A percentile compares a stretch with the other conserved stretches of the same genome.
phyloP scores from a whole-genome alignment of 2,329 filamentous ascomycete species.

The Chalara sp. region DNA sequence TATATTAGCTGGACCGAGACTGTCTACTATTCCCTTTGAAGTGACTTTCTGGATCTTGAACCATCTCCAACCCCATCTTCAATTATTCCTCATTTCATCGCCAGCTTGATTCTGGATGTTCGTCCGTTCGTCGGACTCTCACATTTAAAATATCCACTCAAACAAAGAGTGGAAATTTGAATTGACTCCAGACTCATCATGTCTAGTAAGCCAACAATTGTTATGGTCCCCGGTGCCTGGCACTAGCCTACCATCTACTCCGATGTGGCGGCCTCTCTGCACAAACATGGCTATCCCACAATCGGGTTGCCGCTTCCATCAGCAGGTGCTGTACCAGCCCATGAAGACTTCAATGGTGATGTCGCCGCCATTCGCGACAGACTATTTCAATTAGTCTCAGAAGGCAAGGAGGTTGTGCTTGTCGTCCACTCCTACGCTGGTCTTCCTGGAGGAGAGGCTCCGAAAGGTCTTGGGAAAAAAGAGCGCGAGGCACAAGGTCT shows the following conservation, averaged over 20 bases:
- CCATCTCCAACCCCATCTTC: too few species aligned
- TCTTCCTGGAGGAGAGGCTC: conserved; percentile 18
- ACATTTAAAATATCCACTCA: too few species aligned
- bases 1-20: too few species aligned
- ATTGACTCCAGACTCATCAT: conserved; percentile 4
- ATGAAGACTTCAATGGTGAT: conserved; percentile 32
- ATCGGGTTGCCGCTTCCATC: conserved; percentile 29
- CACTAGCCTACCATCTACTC: conserved; percentile 31
- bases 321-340: conserved; percentile 25
- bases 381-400: conserved; percentile 25
- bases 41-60: too few species aligned
- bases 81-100: too few species aligned
- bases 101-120: too few species aligned
- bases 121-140: too few species aligned
- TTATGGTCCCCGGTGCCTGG: conserved; percentile 34
- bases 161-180: too few species aligned
- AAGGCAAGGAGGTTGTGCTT: conserved; percentile 26
- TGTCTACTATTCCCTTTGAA: too few species aligned
- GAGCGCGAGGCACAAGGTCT: conserved; percentile 26
- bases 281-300: conserved; percentile 25
- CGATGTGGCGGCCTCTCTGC: conserved; percentile 28
- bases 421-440: conserved; percentile 21
- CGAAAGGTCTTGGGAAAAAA: conserved; percentile 16
- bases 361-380: conserved; percentile 28
- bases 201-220: conserved; percentile 27